Percentiles rank a stretch among this genome's conserved stretches.
phyloP scores from a whole-genome alignment of 2,329 filamentous ascomycete genomes.

The Alternaria infectoria region DNA sequence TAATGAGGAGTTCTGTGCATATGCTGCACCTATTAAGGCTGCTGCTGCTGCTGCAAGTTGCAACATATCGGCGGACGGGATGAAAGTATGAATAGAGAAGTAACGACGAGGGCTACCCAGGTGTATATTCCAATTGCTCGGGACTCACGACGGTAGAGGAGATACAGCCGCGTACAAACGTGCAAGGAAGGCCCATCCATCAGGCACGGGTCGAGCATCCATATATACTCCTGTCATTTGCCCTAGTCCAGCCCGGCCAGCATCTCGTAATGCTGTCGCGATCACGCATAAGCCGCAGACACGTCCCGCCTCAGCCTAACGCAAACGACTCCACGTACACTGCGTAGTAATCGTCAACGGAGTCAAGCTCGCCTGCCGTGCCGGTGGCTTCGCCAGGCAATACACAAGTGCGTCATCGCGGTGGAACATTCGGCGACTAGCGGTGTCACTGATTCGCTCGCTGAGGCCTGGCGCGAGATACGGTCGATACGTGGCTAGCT shows the following conservation, averaged over 20 bases:
- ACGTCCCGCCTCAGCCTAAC: neutral
- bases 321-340: neutral
- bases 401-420: conserved; percentile 5
- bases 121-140: neutral
- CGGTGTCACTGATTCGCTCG: neutral
- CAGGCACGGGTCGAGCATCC: neutral
- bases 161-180: neutral
- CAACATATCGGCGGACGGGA: conserved; percentile 22
- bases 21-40: conserved; percentile 29
- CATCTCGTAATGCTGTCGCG: neutral
- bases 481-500: neutral
- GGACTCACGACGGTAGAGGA: neutral
- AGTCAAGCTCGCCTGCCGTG: neutral
- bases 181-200: neutral
- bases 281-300: neutral
- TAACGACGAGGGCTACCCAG: neutral
- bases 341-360: neutral
- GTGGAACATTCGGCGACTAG: conserved; percentile 7
- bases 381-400: neutral
- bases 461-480: neutral
- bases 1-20: conserved; percentile 38
- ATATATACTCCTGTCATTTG: conserved; percentile 1
- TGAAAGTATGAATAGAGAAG: neutral
- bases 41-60: conserved; percentile 27
- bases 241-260: neutral